Percentiles rank a stretch among this genome's conserved stretches.
These are phyloP conservation scores for Cucurbita ficifolia DNA, from an alignment of 306 rosid species.

Conservation along the genomic window DNA sequence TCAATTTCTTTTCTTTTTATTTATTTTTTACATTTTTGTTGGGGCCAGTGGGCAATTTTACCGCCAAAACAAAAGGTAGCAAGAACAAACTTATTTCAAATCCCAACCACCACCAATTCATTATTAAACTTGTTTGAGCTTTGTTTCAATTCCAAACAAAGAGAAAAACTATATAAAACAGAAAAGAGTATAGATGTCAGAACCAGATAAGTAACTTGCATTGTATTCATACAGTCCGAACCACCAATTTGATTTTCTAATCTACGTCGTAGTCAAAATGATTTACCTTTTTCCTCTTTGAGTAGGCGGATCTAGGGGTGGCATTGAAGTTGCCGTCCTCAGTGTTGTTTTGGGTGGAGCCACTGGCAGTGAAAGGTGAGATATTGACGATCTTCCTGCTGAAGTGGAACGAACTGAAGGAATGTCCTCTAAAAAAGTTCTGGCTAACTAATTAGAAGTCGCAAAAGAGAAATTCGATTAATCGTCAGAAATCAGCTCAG, in stretches of 20 bases:
- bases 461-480: slow-evolving; percentile 6
- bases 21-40: background rate
- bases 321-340: slow-evolving; percentile 46
- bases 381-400: slow-evolving; percentile 30
- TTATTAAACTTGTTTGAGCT: background rate
- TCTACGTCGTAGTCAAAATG: background rate
- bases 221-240: background rate
- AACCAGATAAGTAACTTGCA: background rate
- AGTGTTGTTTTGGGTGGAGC: slow-evolving; percentile 30
- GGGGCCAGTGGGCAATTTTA: background rate
- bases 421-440: slow-evolving; percentile 32
- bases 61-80: background rate
- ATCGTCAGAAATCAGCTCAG: background rate
- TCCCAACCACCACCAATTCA: background rate
- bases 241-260: background rate
- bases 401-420: slow-evolving; percentile 32
- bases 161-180: background rate
- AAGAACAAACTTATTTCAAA: background rate
- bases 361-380: slow-evolving; percentile 29
- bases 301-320: slow-evolving; percentile 40
- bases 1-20: background rate
- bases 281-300: slow-evolving; percentile 44
- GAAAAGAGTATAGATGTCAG: background rate
- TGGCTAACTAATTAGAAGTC: slow-evolving; percentile 38
- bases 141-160: background rate